A percentile compares a stretch with the other conserved stretches of the same genome.
Evolutionary conservation across 148 eudicot species (phyloP).

Genomic region (Rheum nobile): DNA sequence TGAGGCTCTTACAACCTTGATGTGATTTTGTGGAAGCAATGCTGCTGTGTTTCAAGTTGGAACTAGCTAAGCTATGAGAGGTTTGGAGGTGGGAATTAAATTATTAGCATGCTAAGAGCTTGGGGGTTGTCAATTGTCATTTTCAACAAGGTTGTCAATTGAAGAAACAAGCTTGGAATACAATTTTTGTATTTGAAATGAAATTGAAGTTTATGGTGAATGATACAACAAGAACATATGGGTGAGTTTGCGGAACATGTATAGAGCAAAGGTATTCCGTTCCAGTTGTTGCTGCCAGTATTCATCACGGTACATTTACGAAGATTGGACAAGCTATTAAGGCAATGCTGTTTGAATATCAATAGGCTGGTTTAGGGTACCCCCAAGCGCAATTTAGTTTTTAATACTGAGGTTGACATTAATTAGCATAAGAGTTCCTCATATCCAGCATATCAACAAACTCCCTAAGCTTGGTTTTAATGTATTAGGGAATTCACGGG

Average conservation of each 20-base stretch:
- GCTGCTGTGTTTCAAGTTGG: not conserved
- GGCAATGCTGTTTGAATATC: not conserved
- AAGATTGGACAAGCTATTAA: not conserved
- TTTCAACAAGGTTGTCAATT: not conserved
- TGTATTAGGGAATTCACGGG: not conserved
- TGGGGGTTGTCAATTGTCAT: not conserved
- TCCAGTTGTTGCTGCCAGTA: not conserved
- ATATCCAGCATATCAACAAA: not conserved
- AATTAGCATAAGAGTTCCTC: not conserved
- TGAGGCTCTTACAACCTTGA: not conserved
- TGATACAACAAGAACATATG: no score
- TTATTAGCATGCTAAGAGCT: not conserved
- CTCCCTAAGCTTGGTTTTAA: not conserved
- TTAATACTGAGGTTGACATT: not conserved
- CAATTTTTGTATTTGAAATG: not conserved
- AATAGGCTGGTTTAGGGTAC: not conserved
- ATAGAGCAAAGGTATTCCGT: not conserved
- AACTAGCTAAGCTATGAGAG: not conserved
- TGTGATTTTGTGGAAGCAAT: not conserved
- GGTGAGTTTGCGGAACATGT: not conserved
- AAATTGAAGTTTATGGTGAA: no score
- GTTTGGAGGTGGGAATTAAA: not conserved
- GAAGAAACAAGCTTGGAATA: not conserved
- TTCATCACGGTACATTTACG: no score
- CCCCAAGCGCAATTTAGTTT: not conserved